These are phyloP conservation scores for Macrocystidia cucumis DNA, from an alignment of 1,284 basidiomycete species.

Conservation along the genomic window DNA sequence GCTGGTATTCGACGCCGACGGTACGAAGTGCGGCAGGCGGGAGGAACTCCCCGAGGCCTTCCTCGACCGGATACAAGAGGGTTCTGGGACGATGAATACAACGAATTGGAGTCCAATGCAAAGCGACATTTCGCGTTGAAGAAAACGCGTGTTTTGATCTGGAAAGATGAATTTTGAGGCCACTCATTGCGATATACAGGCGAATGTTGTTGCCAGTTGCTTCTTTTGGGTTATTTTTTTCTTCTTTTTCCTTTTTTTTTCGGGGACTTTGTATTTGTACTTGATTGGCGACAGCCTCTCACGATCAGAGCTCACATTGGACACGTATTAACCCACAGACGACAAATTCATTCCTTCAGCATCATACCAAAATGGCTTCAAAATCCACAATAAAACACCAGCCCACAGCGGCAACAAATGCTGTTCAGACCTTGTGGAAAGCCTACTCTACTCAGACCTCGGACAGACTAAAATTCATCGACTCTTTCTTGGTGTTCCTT, in stretches of 20 bases:
- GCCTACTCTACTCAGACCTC: slow-evolving; percentile 78
- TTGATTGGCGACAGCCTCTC: slow-evolving; percentile 23
- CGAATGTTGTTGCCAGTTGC: no score
- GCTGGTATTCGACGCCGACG: slow-evolving; percentile 75
- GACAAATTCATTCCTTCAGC: slow-evolving; percentile 10
- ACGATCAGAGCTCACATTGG: no score
- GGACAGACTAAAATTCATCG: slow-evolving; percentile 86
- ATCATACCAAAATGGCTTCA: slow-evolving; percentile 22
- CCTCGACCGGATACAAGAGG: slow-evolving; percentile 58
- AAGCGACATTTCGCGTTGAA: no score
- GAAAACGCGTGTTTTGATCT: no score
- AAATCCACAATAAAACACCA: slow-evolving; percentile 26
- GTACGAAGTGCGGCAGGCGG: slow-evolving; percentile 58
- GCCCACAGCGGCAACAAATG: slow-evolving; percentile 27
- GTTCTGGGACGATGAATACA: slow-evolving; percentile 46
- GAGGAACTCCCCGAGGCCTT: slow-evolving; percentile 71
- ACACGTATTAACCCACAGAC: no score
- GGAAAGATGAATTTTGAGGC: no score
- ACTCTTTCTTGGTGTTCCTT: slow-evolving; percentile 89
- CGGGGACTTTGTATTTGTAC: slow-evolving; percentile 18
- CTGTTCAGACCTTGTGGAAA: slow-evolving; percentile 60
- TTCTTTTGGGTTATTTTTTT: no score
- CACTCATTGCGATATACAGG: no score
- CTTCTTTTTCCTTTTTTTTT: no score
- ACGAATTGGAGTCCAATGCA: no score